Percentiles rank a stretch among this genome's conserved stretches.
Conservation (phyloP, 2,329 filamentous ascomycete species). For the Colletotrichum sp. region DNA sequence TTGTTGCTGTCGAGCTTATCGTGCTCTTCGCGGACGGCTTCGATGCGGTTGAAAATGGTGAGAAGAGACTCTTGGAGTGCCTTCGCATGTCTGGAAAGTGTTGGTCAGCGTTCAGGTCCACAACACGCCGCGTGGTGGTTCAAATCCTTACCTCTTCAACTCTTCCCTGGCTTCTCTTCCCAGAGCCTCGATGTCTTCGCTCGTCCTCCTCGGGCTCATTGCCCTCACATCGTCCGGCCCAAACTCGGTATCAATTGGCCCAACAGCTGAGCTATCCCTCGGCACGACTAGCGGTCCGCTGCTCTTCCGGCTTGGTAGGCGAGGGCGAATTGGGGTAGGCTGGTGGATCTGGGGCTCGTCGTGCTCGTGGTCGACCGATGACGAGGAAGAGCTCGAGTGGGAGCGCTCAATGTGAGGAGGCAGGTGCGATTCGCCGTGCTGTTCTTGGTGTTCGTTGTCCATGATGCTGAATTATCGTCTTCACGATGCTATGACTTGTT, state of each 20-base stretch:
- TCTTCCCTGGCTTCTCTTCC: constrained; percentile 80
- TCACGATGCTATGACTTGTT: not conserved
- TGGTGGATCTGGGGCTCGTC: constrained; percentile 49
- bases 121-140: not conserved
- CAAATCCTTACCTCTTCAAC: constrained; percentile 56
- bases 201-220: constrained; percentile 93
- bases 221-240: constrained; percentile 88
- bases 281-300: constrained; percentile 85
- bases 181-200: constrained; percentile 87
- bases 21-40: constrained; percentile 92
- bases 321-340: constrained; percentile 65
- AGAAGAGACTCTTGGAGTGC: constrained; percentile 87
- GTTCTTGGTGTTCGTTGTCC: constrained; percentile 26
- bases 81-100: constrained; percentile 78
- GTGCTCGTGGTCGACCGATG: constrained; percentile 34
- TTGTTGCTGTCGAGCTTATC: constrained; percentile 97
- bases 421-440: constrained; percentile 24
- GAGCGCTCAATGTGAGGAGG: constrained; percentile 42
- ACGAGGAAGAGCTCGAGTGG: constrained; percentile 35
- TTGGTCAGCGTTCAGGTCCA: not conserved
- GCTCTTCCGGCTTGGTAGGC: constrained; percentile 75
- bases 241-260: constrained; percentile 75
- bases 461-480: constrained; percentile 8
- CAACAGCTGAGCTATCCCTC: constrained; percentile 75
- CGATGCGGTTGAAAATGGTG: constrained; percentile 90